These are phyloP conservation scores for Fusarium buxicola DNA, from an alignment of 2,329 filamentous ascomycete genomes.

Conservation along the genomic window DNA sequence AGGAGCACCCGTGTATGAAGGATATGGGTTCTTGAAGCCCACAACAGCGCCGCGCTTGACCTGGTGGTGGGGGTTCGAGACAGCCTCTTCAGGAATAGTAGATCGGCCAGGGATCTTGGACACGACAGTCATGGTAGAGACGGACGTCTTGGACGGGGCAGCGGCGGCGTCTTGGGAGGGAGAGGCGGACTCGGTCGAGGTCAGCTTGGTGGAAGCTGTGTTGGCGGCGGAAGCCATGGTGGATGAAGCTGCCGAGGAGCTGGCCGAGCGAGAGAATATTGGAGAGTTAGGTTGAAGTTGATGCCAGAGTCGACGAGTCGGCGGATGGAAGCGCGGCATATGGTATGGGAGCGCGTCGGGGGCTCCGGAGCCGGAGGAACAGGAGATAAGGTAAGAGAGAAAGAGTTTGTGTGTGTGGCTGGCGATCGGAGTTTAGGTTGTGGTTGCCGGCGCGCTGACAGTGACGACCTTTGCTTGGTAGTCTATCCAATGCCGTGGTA, in stretches of 20 bases:
- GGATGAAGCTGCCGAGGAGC: constrained; percentile 28
- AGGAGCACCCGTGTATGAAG: constrained; percentile 54
- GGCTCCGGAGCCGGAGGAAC: constrained; percentile 20
- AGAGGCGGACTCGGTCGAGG: constrained; percentile 35
- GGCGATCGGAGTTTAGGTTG: constrained; percentile 25
- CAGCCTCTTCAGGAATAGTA: constrained; percentile 56
- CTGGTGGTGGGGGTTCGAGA: constrained; percentile 62
- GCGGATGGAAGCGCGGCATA: constrained; percentile 42
- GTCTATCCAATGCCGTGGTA: no score
- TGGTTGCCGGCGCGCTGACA: no score
- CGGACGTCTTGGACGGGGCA: constrained; percentile 11
- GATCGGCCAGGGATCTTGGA: constrained; percentile 51
- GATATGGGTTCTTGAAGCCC: constrained; percentile 64
- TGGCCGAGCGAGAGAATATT: constrained; percentile 21
- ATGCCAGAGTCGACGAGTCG: constrained; percentile 37
- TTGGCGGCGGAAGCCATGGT: constrained; percentile 35
- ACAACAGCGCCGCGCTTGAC: constrained; percentile 54
- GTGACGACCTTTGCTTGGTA: no score
- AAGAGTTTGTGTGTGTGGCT: constrained; percentile 10
- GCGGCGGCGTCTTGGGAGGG: constrained; percentile 25
- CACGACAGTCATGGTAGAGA: constrained; percentile 46
- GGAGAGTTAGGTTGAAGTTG: constrained; percentile 20
- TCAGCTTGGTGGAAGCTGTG: constrained; percentile 24
- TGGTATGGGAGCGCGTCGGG: constrained; percentile 20
- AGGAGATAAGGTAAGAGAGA: background rate